These are phyloP conservation scores for Metarhizium album DNA, from an alignment of 2,329 filamentous ascomycete genomes.

Conservation along the genomic window DNA sequence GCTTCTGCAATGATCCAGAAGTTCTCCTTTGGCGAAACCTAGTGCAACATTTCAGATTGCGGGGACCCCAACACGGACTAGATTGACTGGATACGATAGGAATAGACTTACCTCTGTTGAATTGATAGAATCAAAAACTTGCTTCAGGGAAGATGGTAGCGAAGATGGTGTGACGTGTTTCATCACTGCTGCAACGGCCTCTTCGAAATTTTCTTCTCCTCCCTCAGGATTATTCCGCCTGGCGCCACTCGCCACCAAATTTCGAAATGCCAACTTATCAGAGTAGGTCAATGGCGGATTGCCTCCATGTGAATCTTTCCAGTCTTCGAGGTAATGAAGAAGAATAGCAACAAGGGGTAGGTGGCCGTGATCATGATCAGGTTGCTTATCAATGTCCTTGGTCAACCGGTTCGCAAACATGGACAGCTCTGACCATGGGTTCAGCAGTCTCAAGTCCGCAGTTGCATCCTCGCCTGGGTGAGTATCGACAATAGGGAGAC, in stretches of 20 bases:
- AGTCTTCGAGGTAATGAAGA: slow-evolving; percentile 69
- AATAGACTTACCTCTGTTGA: slow-evolving; percentile 37
- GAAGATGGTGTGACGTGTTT: slow-evolving; percentile 67
- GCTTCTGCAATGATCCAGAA: slow-evolving; percentile 90
- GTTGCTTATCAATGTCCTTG: slow-evolving; percentile 55
- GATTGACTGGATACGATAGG: too few relatives aligned
- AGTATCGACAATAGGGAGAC: slow-evolving; percentile 88
- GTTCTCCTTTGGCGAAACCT: slow-evolving; percentile 24
- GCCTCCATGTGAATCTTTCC: slow-evolving; percentile 63
- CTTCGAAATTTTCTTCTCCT: slow-evolving; percentile 93
- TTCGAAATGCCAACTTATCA: slow-evolving; percentile 77
- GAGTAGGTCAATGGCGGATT: slow-evolving; percentile 62
- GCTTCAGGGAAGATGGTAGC: slow-evolving; percentile 57
- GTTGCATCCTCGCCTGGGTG: slow-evolving; percentile 82
- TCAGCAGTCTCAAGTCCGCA: slow-evolving; percentile 72
- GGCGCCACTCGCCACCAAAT: slow-evolving; percentile 54
- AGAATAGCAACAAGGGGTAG: slow-evolving; percentile 79
- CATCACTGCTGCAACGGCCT: slow-evolving; percentile 77
- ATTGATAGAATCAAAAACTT: slow-evolving; percentile 63
- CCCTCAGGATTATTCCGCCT: slow-evolving; percentile 69
- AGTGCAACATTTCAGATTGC: neutral
- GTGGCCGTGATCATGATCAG: slow-evolving; percentile 79
- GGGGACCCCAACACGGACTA: neutral
- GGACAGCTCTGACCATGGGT: slow-evolving; percentile 74
- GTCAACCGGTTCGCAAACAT: slow-evolving; percentile 59